A percentile compares a stretch with the other conserved stretches of the same genome.
Evolutionary conservation across 805 yeast genomes (phyloP).

Genomic region (Wickerhamomyces strasburgensis): DNA sequence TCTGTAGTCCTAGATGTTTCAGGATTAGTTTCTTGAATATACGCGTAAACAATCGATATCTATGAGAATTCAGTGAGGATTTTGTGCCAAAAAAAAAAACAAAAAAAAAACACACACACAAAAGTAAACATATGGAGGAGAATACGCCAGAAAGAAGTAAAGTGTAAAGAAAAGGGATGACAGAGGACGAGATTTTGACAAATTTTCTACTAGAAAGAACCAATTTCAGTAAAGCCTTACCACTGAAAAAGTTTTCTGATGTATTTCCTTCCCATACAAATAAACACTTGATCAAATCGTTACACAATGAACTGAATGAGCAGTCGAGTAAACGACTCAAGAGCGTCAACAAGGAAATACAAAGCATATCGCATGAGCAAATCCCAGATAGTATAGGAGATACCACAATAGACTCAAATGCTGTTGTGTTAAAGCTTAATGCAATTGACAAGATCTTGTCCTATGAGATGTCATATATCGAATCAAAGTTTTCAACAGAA

Average conservation of each 20-base stretch:
- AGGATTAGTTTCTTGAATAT: not conserved
- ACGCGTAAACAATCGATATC: no score
- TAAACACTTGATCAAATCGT: not conserved
- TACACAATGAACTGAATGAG: constrained; percentile 8
- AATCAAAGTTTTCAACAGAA: not conserved
- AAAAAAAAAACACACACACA: no score
- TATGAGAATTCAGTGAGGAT: no score
- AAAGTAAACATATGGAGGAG: no score
- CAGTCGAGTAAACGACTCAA: constrained; percentile 1
- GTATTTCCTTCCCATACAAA: constrained; percentile 8
- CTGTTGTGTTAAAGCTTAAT: no score
- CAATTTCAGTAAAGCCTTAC: constrained; percentile 4
- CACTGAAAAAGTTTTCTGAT: constrained; percentile 8
- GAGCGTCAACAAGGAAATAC: constrained; percentile 6
- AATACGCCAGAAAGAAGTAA: no score
- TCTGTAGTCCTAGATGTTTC: no score
- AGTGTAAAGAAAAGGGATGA: no score
- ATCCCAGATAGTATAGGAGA: no score
- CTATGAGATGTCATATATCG: not conserved
- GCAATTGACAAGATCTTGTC: not conserved
- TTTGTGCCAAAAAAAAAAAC: no score
- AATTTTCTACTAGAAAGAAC: constrained; percentile 17
- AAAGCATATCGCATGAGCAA: no score
- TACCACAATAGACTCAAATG: no score
- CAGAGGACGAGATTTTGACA: constrained; percentile 14